Evolutionary conservation across 1,139 yeast genomes (phyloP).

Genomic region (Starmera stellimalicola): DNA sequence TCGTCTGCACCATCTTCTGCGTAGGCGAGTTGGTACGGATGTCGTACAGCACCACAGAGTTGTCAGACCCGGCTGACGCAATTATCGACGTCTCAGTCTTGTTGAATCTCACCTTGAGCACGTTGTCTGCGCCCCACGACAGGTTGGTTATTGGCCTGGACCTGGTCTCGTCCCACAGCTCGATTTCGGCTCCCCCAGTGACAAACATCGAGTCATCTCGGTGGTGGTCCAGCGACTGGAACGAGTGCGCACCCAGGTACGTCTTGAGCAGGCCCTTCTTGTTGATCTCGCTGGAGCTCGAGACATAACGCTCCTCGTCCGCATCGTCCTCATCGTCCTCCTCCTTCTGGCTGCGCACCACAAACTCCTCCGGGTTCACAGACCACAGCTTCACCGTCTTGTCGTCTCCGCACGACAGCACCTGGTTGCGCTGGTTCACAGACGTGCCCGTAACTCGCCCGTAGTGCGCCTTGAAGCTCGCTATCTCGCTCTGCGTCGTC

Average conservation of each 20-base stretch:
- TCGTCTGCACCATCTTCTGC: slow-evolving; percentile 75
- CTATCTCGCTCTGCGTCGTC: slow-evolving; percentile 60
- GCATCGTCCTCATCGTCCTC: slow-evolving; percentile 7
- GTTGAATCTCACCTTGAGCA: slow-evolving; percentile 76
- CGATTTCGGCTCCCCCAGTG: slow-evolving; percentile 86
- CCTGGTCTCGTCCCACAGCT: slow-evolving; percentile 82
- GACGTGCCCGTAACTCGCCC: slow-evolving; percentile 85
- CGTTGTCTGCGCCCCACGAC: slow-evolving; percentile 95
- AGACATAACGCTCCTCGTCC: neutral
- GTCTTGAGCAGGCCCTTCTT: slow-evolving; percentile 56
- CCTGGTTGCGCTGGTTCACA: slow-evolving; percentile 58
- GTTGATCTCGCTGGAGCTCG: slow-evolving; percentile 19
- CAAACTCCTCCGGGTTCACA: slow-evolving; percentile 30
- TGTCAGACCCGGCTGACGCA: slow-evolving; percentile 90
- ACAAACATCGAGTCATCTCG: slow-evolving; percentile 65
- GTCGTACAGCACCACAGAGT: slow-evolving; percentile 85
- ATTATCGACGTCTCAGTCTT: slow-evolving; percentile 82
- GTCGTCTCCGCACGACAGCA: slow-evolving; percentile 88
- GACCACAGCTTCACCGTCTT: slow-evolving; percentile 84
- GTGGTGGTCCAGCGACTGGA: slow-evolving; percentile 83
- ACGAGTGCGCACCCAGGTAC: slow-evolving; percentile 75
- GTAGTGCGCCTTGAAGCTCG: slow-evolving; percentile 80
- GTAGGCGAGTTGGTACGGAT: slow-evolving; percentile 88
- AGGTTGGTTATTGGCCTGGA: slow-evolving; percentile 68
- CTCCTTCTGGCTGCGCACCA: neutral